Base-by-base conservation (phyloP, 2,329 filamentous ascomycete genomes). In the Cryoendolithus antarcticus region DNA sequence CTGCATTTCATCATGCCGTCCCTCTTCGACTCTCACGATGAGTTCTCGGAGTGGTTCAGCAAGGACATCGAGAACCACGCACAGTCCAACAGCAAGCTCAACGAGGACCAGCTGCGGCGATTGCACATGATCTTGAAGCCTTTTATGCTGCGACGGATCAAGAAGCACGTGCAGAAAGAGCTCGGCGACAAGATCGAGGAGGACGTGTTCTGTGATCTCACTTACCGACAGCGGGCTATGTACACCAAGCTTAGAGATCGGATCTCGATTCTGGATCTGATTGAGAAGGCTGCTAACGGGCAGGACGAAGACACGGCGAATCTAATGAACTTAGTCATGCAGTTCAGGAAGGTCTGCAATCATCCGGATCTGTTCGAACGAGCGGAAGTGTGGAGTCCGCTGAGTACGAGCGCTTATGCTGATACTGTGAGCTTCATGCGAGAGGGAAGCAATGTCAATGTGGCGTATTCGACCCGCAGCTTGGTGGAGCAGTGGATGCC, bases 1-100 rank as follows among this genome's bases (percentile, higher is more conserved):
- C 72, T 98, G 12, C 91, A 98, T 71, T 98, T 98, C 67, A 96
- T 96, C 66, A 96, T 98, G 91, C 91, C 91, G n/a, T 94, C 85
- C 32, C 71, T 98, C 37, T 98, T 98, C 62, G 91, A 91, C 61
- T 89, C 82, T 1, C 85, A 91, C 62, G 85, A 93, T 56, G 85
- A 91, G 55, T 93, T 93, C 57, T 89, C 82, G 64, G 85, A 91
- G 53, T 93, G 85, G 85, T 93, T 93, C 60, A 89, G 83, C 39
- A 91, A 91, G 64, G 85, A 91, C 50, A 98, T 98, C 46, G 91
- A 98, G 63, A 96, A 88, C 30, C 91, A 98, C 59, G 91, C 91
- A 1, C 89, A 95, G 65, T 95, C 86, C 61, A 96, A 98, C 58
- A 96, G 89, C n/a, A 96, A 96, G 60, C 80, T 98, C 43, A 98